Conservation (phyloP, 73 alveolate species). For the Paraurostyla sp. region DNA sequence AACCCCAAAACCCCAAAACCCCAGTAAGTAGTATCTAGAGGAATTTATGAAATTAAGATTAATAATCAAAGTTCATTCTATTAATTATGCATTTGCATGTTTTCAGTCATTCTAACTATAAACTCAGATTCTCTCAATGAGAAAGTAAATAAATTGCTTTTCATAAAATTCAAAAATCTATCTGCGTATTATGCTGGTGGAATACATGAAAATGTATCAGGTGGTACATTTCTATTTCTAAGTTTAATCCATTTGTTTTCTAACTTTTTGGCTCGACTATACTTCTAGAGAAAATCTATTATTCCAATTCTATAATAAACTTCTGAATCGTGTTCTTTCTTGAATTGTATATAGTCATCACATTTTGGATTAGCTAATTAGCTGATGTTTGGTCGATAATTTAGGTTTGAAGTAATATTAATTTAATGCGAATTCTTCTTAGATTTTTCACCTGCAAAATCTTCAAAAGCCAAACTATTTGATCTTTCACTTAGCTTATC, state of each 20-base stretch:
- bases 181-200: constrained; percentile 42
- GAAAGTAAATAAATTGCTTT: not conserved
- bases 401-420: not conserved
- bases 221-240: constrained; percentile 15
- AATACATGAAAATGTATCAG: constrained; percentile 43
- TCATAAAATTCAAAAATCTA: constrained; percentile 46
- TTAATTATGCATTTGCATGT: too few species aligned
- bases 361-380: not conserved
- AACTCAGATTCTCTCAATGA: not conserved
- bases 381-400: not conserved
- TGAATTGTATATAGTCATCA: constrained; percentile 8
- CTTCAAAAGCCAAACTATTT: not conserved
- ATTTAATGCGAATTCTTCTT: not conserved
- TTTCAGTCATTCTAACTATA: not conserved
- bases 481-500: not conserved
- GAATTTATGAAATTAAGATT: too few species aligned
- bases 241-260: constrained; percentile 35
- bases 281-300: constrained; percentile 43
- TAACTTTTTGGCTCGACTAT: not conserved
- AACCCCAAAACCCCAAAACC: too few species aligned
- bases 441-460: not conserved
- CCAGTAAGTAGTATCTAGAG: too few species aligned
- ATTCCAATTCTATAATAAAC: constrained; percentile 46
- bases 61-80: too few species aligned
- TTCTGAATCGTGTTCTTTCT: not conserved